These are phyloP conservation scores for Juglanconis oblonga DNA, from an alignment of 2,329 filamentous ascomycete genomes.

Conservation along the genomic window DNA sequence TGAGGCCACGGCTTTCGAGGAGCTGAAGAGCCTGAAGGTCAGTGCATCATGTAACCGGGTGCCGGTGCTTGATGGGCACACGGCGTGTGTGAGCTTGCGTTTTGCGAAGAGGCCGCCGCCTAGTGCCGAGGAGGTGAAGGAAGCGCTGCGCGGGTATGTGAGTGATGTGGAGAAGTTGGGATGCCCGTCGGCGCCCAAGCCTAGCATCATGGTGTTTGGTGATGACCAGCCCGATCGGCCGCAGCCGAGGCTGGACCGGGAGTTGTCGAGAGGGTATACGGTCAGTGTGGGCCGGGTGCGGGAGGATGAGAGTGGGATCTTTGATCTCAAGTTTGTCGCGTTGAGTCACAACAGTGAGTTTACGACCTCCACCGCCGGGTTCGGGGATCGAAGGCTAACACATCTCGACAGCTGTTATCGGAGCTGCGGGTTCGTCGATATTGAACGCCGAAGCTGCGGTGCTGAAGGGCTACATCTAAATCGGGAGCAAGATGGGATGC, in stretches of 20 bases:
- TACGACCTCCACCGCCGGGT: background rate
- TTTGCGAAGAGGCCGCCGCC: constrained; percentile 77
- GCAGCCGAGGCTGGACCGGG: constrained; percentile 85
- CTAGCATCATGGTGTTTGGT: constrained; percentile 76
- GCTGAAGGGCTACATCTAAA: constrained; percentile 76
- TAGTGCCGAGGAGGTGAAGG: constrained; percentile 70
- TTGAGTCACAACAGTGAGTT: constrained; percentile 73
- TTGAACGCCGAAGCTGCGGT: constrained; percentile 91
- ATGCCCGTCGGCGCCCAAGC: constrained; percentile 79
- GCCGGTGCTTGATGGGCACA: constrained; percentile 92
- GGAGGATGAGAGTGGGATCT: constrained; percentile 82
- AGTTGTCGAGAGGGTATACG: constrained; percentile 81
- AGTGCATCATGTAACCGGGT: constrained; percentile 91
- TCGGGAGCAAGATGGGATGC: background rate
- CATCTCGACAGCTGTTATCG: constrained; percentile 67
- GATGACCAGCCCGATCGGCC: constrained; percentile 80
- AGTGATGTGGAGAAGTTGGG: constrained; percentile 79
- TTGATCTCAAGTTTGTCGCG: constrained; percentile 93
- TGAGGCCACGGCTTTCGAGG: constrained; percentile 70
- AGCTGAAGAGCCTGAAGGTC: constrained; percentile 72
- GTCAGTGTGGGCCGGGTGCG: constrained; percentile 86
- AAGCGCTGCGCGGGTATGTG: constrained; percentile 76
- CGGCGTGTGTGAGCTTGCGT: constrained; percentile 83
- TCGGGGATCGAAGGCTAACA: constrained; percentile 20
- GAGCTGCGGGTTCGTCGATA: constrained; percentile 93